phyloP scores from a whole-genome alignment of 495 filamentous ascomycete species.

The Xylaria venustula region DNA sequence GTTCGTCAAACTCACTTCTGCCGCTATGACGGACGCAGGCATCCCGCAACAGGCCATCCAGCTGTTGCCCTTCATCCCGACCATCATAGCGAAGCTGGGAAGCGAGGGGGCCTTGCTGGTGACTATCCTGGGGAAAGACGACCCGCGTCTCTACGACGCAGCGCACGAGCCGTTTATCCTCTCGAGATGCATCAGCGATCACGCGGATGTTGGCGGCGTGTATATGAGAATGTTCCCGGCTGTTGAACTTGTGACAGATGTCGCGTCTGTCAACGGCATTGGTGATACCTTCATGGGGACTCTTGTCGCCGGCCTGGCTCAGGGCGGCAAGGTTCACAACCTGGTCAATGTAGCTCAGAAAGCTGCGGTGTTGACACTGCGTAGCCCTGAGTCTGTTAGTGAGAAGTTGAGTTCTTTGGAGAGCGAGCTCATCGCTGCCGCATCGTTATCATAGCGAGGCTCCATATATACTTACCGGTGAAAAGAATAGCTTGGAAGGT shows the following conservation, averaged over 20 bases:
- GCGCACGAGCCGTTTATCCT: conserved; percentile 68
- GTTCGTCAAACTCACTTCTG: conserved; percentile 60
- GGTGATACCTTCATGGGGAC: conserved; percentile 92
- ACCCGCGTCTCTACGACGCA: conserved; percentile 59
- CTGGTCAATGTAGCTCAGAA: conserved; percentile 63
- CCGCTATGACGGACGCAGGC: conserved; percentile 69
- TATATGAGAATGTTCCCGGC: conserved; percentile 81
- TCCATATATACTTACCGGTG: not conserved
- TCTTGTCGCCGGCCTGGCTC: conserved; percentile 63
- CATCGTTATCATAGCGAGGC: not conserved
- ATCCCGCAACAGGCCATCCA: conserved; percentile 79
- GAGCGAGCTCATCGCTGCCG: conserved; percentile 31
- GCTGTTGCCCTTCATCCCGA: conserved; percentile 83
- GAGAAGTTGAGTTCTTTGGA: conserved; percentile 38
- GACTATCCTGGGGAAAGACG: conserved; percentile 61
- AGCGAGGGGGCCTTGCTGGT: conserved; percentile 75
- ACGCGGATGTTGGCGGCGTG: conserved; percentile 66
- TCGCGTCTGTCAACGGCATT: conserved; percentile 90
- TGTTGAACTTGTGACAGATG: conserved; percentile 61
- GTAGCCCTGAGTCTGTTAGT: conserved; percentile 69
- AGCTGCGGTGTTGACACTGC: conserved; percentile 74
- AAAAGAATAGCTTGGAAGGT: too few relatives aligned
- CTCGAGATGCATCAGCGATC: conserved; percentile 51
- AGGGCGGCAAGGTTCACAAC: conserved; percentile 47
- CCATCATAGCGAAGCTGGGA: conserved; percentile 82